Evolutionary conservation across 2,329 filamentous ascomycete species (phyloP).

Genomic region (Lasiodiplodia hormozganensis): DNA sequence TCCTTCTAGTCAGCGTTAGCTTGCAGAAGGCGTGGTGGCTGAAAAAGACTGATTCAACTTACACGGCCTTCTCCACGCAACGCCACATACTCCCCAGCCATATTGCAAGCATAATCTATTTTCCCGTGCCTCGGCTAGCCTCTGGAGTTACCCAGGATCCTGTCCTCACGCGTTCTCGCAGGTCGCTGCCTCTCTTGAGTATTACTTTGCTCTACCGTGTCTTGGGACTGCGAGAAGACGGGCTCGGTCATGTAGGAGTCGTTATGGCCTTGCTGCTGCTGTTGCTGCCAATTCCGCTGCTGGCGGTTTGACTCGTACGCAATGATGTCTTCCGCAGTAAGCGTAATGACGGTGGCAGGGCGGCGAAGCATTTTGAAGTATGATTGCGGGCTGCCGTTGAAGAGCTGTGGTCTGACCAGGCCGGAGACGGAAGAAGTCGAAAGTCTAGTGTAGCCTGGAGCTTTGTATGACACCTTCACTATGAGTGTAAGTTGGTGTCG

Average conservation of each 20-base stretch:
- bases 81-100: neutral
- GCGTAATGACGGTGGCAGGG: constrained; percentile 69
- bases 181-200: constrained; percentile 2
- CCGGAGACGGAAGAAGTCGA: neutral
- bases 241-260: constrained; percentile 28
- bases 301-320: constrained; percentile 70
- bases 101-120: neutral
- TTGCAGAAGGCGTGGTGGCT: neutral
- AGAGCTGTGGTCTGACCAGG: neutral
- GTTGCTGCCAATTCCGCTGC: constrained; percentile 41
- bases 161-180: constrained; percentile 28
- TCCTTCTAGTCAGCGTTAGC: neutral
- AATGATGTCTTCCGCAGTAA: constrained; percentile 74
- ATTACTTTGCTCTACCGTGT: constrained; percentile 18
- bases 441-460: neutral
- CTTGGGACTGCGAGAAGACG: constrained; percentile 26
- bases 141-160: constrained; percentile 29
- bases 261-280: constrained; percentile 30
- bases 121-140: constrained; percentile 4
- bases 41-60: neutral
- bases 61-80: neutral
- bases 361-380: constrained; percentile 66
- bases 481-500: neutral
- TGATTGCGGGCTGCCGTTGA: neutral
- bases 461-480: neutral